Evolutionary conservation across 306 rosid genomes (phyloP), one percentile per base, ranked within the genome.

Genomic region (Gastrolobium bilobum): DNA sequence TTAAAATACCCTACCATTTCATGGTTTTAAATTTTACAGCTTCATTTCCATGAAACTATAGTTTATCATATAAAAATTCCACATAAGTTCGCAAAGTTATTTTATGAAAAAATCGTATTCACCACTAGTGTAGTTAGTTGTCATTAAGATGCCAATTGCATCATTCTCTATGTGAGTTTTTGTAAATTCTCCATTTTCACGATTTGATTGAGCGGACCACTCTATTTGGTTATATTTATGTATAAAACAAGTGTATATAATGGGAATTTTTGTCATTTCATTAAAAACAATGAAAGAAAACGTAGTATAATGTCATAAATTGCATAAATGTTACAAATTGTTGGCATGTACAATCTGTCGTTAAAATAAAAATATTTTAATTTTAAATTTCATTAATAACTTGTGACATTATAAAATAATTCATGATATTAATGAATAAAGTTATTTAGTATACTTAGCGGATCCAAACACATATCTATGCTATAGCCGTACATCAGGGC

Each of bases 1-100:
- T 58, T 75, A 39, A 0, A 52, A 68, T 65, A 82, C 71, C 83
- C 69, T 59, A 61, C 82, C 80, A 76, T 67, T 69, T 76, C 53
- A 29, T 6, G 4, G 37, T 69, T 47, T 33, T 14, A 2, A 2
- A 10, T 50, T 62, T 61, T 70, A 52, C 46, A 47, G 34, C 84
- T 39, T 54, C 46, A 30, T 65, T 77, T 66, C 34, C 69, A 46
- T 68, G 64, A 82, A 68, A 58, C 57, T 26, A 68, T 73, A 43
- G 34, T 71, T 70, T 37, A 57, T 67, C 68, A 40, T 39, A 5
- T 40, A 39, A 3, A 7, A 57, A 31, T 6, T 69, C 2, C 10
- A 42, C 14, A 62, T 10, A 43, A 30, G 11, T 3, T 75, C 9
- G 29, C 43, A 47, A n/a, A 14, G 3, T 44, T 48, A 37, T 64